Conservation (phyloP, 495 filamentous ascomycete genomes). For the Rhizodiscina lignyota region DNA sequence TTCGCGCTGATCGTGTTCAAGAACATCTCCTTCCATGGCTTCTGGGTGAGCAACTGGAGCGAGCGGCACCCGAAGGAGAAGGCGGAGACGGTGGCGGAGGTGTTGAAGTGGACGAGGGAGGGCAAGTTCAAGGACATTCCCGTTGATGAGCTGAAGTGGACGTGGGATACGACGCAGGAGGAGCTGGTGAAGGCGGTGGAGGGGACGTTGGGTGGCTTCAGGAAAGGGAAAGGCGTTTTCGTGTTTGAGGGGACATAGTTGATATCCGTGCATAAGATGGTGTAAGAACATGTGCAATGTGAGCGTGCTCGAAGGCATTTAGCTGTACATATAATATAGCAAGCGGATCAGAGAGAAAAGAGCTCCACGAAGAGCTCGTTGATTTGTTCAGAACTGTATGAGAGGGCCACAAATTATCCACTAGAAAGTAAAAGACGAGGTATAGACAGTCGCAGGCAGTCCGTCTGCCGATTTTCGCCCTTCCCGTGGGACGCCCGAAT, state of each 20-base stretch:
- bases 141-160: conserved; percentile 62
- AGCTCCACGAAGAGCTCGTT: no score
- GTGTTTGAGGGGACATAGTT: conserved; percentile 48
- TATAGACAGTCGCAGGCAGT: no score
- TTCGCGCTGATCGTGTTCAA: conserved; percentile 80
- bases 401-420: no score
- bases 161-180: conserved; percentile 53
- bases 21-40: conserved; percentile 69
- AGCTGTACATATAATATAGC: no score
- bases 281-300: no score
- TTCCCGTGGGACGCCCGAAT: no score
- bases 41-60: conserved; percentile 87
- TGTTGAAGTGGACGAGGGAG: conserved; percentile 52
- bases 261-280: no score
- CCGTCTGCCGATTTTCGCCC: no score
- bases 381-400: no score
- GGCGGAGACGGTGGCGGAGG: conserved; percentile 60
- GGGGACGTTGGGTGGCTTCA: conserved; percentile 16
- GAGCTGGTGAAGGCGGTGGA: conserved; percentile 12
- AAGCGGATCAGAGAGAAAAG: no score
- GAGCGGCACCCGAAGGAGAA: conserved; percentile 60
- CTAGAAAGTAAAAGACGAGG: no score
- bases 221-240: conserved; percentile 73
- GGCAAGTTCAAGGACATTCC: conserved; percentile 75
- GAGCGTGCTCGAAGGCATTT: no score